A percentile compares a stretch with the other conserved stretches of the same genome.
Evolutionary conservation across 345 rosid species (phyloP).

Genomic region (Kandelia obovata): DNA sequence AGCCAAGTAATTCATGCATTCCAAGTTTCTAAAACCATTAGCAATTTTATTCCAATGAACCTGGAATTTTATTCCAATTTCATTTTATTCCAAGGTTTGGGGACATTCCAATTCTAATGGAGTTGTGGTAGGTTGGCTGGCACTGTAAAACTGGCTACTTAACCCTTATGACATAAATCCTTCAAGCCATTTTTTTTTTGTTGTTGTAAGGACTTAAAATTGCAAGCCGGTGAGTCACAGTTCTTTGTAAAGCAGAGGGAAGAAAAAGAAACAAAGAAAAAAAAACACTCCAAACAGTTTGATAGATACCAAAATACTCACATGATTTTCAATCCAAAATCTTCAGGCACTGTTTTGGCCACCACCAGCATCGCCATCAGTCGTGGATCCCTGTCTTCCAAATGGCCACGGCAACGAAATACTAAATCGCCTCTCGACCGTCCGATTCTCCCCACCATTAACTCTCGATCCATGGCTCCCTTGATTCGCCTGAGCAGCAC

Average conservation of each 20-base stretch:
- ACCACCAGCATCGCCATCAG: conserved; percentile 22
- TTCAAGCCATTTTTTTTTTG: too few species aligned
- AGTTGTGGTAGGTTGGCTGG: too few species aligned
- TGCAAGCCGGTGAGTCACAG: background rate
- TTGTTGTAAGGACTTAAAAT: too few species aligned
- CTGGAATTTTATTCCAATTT: too few species aligned
- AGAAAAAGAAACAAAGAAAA: background rate
- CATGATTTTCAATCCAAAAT: conserved; percentile 6
- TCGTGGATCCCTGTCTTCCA: conserved; percentile 25
- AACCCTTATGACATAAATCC: too few species aligned
- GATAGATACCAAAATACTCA: background rate
- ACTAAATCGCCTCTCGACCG: conserved; percentile 35
- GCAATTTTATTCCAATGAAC: too few species aligned
- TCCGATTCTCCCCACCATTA: conserved; percentile 20
- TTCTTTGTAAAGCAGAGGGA: background rate
- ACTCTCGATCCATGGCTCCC: conserved; percentile 14
- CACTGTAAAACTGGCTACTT: too few species aligned
- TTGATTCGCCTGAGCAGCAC: conserved; percentile 14
- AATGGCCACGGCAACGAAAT: conserved; percentile 37
- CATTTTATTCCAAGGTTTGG: too few species aligned
- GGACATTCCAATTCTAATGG: too few species aligned
- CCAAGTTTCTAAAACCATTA: too few species aligned
- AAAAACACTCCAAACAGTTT: background rate
- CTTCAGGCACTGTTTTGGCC: conserved; percentile 25
- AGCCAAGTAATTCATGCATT: too few species aligned